Percentiles rank a stretch among this genome's conserved stretches.
These are phyloP conservation scores for Colletotrichum siamense DNA, from an alignment of 2,329 filamentous ascomycete species.

Conservation along the genomic window DNA sequence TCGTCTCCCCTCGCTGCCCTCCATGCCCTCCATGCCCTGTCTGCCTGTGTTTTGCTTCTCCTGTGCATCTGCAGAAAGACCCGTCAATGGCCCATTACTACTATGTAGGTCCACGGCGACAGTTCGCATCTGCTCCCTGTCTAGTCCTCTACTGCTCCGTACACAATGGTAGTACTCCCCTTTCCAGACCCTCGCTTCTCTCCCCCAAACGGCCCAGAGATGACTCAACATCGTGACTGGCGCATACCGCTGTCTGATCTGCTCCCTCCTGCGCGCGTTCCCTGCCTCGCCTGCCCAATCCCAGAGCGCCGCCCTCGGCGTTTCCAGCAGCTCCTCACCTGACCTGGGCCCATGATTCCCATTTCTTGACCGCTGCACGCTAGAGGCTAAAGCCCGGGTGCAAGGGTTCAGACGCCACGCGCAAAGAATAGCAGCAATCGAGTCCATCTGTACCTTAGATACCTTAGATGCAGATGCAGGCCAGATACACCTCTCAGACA, in stretches of 20 bases:
- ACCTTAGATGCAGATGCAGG: constrained; percentile 3
- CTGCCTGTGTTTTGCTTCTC: constrained; percentile 1
- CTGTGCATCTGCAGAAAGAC: constrained; percentile 4
- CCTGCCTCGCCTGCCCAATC: constrained; percentile 25
- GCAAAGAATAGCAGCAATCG: constrained; percentile 23
- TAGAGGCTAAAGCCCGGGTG: background rate
- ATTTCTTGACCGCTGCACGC: constrained; percentile 30
- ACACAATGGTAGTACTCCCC: background rate
- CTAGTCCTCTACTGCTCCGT: background rate
- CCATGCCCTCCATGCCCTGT: background rate
- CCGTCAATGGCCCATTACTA: background rate
- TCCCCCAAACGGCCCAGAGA: background rate
- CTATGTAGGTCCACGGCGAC: background rate
- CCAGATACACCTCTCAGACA: background rate
- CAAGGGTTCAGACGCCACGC: constrained; percentile 19
- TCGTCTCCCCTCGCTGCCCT: background rate
- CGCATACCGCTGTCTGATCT: constrained; percentile 23
- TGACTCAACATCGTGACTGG: constrained; percentile 27
- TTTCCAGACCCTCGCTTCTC: background rate
- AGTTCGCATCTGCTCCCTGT: constrained; percentile 9
- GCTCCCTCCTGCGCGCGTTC: constrained; percentile 25
- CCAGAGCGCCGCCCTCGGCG: constrained; percentile 24
- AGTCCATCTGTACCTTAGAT: background rate
- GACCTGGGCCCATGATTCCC: constrained; percentile 30
- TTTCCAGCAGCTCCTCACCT: constrained; percentile 27